A percentile compares a stretch with the other conserved stretches of the same genome.
These are phyloP conservation scores for Syncephalastrum monosporum DNA, from an alignment of 371 early-diverging fungal species.

Conservation along the genomic window DNA sequence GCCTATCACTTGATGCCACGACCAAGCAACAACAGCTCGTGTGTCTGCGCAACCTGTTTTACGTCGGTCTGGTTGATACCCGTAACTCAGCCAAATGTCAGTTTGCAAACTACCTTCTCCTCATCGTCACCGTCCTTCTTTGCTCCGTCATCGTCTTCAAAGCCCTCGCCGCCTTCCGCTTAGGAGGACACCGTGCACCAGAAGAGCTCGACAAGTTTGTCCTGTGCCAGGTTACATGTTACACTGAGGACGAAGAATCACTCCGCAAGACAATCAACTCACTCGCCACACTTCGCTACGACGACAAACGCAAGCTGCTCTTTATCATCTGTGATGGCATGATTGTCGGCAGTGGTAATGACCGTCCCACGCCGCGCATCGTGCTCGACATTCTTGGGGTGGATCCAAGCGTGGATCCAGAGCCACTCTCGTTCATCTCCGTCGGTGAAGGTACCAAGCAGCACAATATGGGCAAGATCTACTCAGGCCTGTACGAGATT, in stretches of 20 bases:
- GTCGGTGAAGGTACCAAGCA: constrained; percentile 78
- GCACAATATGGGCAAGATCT: constrained; percentile 86
- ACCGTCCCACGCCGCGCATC: constrained; percentile 84
- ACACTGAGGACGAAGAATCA: constrained; percentile 73
- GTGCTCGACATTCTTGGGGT: constrained; percentile 80
- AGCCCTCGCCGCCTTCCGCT: constrained; percentile 84
- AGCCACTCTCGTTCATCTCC: constrained; percentile 80
- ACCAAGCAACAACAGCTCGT: constrained; percentile 25
- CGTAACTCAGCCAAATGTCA: constrained; percentile 74
- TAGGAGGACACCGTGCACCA: constrained; percentile 55
- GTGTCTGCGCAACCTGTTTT: constrained; percentile 79
- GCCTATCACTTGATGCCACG: constrained; percentile 12
- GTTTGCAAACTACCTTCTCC: constrained; percentile 79
- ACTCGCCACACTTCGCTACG: constrained; percentile 59
- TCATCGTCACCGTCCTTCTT: constrained; percentile 71
- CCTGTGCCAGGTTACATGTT: constrained; percentile 79
- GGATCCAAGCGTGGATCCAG: constrained; percentile 74
- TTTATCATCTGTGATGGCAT: constrained; percentile 80
- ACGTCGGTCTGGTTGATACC: constrained; percentile 79
- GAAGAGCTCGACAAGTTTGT: constrained; percentile 84
- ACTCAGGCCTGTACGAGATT: constrained; percentile 81
- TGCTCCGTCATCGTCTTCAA: constrained; percentile 84
- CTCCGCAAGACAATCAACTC: constrained; percentile 69
- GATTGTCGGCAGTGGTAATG: constrained; percentile 87
- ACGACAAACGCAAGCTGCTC: constrained; percentile 67